Conservation (phyloP, 2,329 filamentous ascomycete genomes). For the Talaromyces rugulosus region DNA sequence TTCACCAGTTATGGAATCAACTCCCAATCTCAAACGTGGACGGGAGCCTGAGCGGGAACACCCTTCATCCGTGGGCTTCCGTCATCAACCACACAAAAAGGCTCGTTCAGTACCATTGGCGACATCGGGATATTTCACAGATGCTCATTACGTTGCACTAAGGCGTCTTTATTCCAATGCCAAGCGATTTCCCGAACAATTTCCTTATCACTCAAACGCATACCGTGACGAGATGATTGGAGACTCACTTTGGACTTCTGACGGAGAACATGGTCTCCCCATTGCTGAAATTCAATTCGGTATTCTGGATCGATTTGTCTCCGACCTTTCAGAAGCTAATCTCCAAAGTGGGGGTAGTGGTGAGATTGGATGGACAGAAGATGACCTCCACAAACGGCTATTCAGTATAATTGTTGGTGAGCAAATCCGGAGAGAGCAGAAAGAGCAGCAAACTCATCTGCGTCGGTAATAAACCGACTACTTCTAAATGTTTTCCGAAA, state of each 20-base stretch:
- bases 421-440: conserved; percentile 39
- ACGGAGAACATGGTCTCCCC: conserved; percentile 36
- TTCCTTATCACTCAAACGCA: conserved; percentile 32
- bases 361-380: conserved; percentile 40
- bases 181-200: conserved; percentile 33
- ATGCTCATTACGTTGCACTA: conserved; percentile 37
- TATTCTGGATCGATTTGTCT: conserved; percentile 37
- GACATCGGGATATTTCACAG: conserved; percentile 37
- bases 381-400: conserved; percentile 40
- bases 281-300: conserved; percentile 41
- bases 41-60: conserved; percentile 5
- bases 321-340: conserved; percentile 32
- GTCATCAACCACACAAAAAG: conserved; percentile 3
- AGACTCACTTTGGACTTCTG: conserved; percentile 40
- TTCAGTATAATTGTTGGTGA: conserved; percentile 47
- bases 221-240: conserved; percentile 37
- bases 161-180: conserved; percentile 36
- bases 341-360: conserved; percentile 33
- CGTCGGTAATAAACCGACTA: background rate
- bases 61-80: background rate
- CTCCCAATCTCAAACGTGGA: conserved; percentile 10
- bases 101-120: conserved; percentile 20
- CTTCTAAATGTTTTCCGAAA: background rate
- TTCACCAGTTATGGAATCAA: conserved; percentile 2
- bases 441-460: conserved; percentile 17